phyloP scores from a whole-genome alignment of 148 eudicot species.

The Vaccinium myrtillus region DNA sequence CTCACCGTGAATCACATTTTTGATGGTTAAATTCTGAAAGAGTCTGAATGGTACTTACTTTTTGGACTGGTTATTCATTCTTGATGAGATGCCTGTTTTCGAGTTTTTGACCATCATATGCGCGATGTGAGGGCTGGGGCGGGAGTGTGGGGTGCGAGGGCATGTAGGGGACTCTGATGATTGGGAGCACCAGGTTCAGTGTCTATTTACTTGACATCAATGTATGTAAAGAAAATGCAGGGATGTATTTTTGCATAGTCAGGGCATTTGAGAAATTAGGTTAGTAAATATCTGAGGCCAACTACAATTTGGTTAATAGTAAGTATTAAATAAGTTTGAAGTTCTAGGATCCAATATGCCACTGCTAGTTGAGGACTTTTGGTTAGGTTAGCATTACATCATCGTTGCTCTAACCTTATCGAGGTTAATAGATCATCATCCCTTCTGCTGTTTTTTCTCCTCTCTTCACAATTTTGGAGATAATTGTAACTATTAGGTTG shows the following conservation, averaged over 20 bases:
- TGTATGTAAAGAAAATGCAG: neutral
- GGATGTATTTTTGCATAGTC: neutral
- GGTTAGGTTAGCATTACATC: neutral
- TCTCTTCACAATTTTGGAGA: too few species aligned
- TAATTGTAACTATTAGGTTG: too few species aligned
- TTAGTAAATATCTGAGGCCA: neutral
- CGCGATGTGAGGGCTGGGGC: neutral
- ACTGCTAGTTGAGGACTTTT: neutral
- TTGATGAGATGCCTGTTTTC: neutral
- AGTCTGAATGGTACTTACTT: neutral
- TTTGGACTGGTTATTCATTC: neutral
- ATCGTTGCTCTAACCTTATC: neutral
- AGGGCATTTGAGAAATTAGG: too few species aligned
- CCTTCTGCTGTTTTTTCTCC: neutral
- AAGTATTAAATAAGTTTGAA: neutral
- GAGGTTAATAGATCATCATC: neutral
- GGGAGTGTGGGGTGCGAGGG: neutral
- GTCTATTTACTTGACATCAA: too few species aligned
- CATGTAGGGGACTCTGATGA: neutral
- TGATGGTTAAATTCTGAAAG: neutral
- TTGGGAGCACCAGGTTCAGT: neutral
- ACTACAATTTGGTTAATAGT: neutral
- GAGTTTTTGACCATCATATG: neutral
- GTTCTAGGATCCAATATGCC: neutral
- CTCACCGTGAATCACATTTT: too few species aligned